Percentiles rank a stretch among this genome's conserved stretches.
These are phyloP conservation scores for Fomitopsis pinicola DNA, from an alignment of 1,284 basidiomycete genomes.

Conservation along the genomic window DNA sequence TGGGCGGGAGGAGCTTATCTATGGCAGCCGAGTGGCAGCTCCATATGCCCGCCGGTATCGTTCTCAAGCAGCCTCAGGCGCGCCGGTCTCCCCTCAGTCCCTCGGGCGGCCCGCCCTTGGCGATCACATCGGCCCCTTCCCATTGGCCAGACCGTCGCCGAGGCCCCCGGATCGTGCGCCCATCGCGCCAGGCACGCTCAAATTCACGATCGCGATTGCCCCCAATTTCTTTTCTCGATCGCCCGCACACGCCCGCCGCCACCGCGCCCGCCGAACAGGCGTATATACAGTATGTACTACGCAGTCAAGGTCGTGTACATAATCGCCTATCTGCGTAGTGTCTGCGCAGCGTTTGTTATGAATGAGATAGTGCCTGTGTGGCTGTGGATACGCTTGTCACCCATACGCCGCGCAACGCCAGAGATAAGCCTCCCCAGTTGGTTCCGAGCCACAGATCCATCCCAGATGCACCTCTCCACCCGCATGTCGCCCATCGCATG, in stretches of 20 bases:
- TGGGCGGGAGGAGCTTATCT: conserved; percentile 2
- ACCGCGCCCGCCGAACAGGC: neutral
- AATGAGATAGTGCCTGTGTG: neutral
- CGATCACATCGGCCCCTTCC: neutral
- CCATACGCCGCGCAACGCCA: neutral
- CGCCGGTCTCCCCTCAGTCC: neutral
- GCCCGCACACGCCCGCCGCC: neutral
- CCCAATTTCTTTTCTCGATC: neutral
- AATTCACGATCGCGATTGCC: neutral
- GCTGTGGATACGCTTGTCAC: neutral
- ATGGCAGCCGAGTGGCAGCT: neutral
- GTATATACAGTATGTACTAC: neutral
- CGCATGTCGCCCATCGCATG: neutral
- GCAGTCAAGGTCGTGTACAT: too few relatives aligned
- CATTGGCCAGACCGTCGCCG: neutral
- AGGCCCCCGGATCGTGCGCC: neutral
- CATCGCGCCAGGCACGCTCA: neutral
- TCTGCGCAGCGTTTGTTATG: too few relatives aligned
- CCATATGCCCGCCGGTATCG: neutral
- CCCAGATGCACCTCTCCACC: neutral
- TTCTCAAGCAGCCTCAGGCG: neutral
- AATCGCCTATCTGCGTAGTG: neutral
- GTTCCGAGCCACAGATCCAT: neutral
- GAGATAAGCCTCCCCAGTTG: neutral
- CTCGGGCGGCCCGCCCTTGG: neutral